These are phyloP conservation scores for Daphne laureola DNA, from an alignment of 441 rosid species.

Conservation along the genomic window DNA sequence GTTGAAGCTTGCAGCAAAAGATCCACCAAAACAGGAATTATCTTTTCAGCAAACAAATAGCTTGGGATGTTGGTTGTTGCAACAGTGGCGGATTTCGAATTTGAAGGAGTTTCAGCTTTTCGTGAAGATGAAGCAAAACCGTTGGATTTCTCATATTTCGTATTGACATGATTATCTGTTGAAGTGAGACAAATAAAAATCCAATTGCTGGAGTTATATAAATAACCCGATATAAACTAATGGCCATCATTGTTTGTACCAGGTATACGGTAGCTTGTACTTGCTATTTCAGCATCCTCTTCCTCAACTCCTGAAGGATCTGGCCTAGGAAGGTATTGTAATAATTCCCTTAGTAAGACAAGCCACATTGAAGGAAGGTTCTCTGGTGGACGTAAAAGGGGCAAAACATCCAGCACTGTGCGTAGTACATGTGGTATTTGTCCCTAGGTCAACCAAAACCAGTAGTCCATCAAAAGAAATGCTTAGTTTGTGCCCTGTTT, in stretches of 20 bases:
- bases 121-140: conserved; percentile 36
- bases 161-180: conserved; percentile 32
- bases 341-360: conserved; percentile 57
- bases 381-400: conserved; percentile 66
- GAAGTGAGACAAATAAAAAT: conserved; percentile 17
- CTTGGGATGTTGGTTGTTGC: conserved; percentile 35
- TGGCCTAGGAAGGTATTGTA: conserved; percentile 73
- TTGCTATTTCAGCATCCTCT: conserved; percentile 39
- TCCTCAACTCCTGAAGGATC: conserved; percentile 46
- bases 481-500: background rate
- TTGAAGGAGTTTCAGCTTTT: conserved; percentile 31
- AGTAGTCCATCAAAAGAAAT: background rate
- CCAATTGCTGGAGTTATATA: conserved; percentile 12
- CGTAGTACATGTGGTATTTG: conserved; percentile 80
- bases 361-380: conserved; percentile 88
- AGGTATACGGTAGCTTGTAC: conserved; percentile 29
- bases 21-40: conserved; percentile 76
- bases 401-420: conserved; percentile 71
- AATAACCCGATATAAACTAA: conserved; percentile 10
- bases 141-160: conserved; percentile 27
- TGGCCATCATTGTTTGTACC: conserved; percentile 27
- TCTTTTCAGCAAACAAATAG: conserved; percentile 74
- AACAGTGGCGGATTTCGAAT: conserved; percentile 25
- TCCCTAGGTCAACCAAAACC: conserved; percentile 42
- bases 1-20: conserved; percentile 69